These are phyloP conservation scores for Fusarium sp. DNA, from an alignment of 2,329 filamentous ascomycete species.

Conservation along the genomic window DNA sequence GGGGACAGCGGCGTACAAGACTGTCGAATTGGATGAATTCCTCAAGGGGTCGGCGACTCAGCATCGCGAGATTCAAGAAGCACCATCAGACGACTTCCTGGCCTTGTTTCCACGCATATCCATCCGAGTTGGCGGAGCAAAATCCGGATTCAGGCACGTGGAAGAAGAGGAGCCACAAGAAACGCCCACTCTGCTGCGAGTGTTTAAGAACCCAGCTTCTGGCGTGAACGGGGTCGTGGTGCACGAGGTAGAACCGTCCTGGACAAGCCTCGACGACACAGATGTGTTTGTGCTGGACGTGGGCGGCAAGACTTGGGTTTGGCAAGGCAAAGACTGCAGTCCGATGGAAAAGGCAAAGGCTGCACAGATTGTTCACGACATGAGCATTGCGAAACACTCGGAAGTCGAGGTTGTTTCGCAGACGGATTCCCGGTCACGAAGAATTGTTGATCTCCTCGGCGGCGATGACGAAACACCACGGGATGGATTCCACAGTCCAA, in stretches of 20 bases:
- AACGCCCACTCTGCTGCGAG: constrained; percentile 63
- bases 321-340: constrained; percentile 71
- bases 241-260: constrained; percentile 69
- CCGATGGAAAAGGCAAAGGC: constrained; percentile 76
- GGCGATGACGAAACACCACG: constrained; percentile 54
- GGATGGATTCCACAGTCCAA: constrained; percentile 52
- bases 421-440: constrained; percentile 62
- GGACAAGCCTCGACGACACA: constrained; percentile 68
- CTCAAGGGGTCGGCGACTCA: constrained; percentile 68
- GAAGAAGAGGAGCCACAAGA: constrained; percentile 57
- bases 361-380: constrained; percentile 71
- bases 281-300: constrained; percentile 73
- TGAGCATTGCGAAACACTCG: constrained; percentile 69
- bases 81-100: constrained; percentile 68
- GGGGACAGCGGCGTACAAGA: constrained; percentile 75
- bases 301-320: constrained; percentile 72
- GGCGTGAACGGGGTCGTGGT: constrained; percentile 63
- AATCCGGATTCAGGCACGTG: constrained; percentile 71
- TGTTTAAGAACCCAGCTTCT: constrained; percentile 67
- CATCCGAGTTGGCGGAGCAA: constrained; percentile 68
- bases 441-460: constrained; percentile 66
- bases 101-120: constrained; percentile 67
- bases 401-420: constrained; percentile 73
- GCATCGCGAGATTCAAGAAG: constrained; percentile 69
- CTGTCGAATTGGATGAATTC: constrained; percentile 75